Percentiles rank a stretch among this genome's conserved stretches.
Evolutionary conservation across 139 green algal species (phyloP).

Genomic region (Picocystis salinarum): DNA sequence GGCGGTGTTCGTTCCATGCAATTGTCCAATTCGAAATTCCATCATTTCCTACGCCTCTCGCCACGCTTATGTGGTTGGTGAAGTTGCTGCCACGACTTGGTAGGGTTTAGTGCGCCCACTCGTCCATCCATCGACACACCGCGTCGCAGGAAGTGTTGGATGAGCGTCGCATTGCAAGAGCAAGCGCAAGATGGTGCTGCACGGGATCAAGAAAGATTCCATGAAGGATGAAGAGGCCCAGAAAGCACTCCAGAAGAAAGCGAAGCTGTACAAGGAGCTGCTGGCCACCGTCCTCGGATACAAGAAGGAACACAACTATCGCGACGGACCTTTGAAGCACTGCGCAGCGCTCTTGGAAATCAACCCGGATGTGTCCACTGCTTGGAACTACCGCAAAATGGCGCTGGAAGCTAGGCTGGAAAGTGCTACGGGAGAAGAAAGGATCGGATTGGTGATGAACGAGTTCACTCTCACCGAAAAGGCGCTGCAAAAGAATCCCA

Average conservation of each 20-base stretch:
- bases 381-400: conserved; percentile 75
- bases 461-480: conserved; percentile 21
- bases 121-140: too few relatives aligned
- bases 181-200: neutral
- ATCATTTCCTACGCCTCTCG: too few relatives aligned
- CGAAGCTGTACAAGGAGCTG: conserved; percentile 21
- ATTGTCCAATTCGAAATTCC: too few relatives aligned
- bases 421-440: conserved; percentile 22
- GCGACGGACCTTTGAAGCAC: conserved; percentile 16
- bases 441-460: conserved; percentile 8
- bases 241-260: conserved; percentile 9
- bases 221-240: neutral
- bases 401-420: conserved; percentile 26
- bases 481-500: conserved; percentile 65
- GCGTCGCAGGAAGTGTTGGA: too few relatives aligned
- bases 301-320: conserved; percentile 1
- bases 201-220: neutral
- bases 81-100: too few relatives aligned
- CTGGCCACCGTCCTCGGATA: conserved; percentile 25
- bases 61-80: too few relatives aligned
- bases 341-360: conserved; percentile 40
- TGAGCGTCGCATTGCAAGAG: too few relatives aligned
- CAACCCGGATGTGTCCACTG: conserved; percentile 62
- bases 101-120: too few relatives aligned
- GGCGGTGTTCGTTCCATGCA: too few relatives aligned